phyloP scores from a whole-genome alignment of 495 filamentous ascomycete species.

The Zalerion maritima region DNA sequence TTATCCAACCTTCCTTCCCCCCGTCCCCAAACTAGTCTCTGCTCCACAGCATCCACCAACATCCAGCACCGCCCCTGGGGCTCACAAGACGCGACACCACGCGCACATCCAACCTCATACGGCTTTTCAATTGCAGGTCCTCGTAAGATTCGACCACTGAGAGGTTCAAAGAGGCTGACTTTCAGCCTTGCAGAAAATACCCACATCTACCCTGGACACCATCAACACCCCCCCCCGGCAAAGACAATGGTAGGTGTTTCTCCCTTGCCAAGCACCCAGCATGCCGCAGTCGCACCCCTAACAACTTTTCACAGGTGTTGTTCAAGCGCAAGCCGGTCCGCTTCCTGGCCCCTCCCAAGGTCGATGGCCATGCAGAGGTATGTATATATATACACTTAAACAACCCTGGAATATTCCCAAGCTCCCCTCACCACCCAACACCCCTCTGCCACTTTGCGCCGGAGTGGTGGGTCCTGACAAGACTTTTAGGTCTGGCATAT shows the following conservation, averaged over 20 bases:
- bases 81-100: slow-evolving; percentile 7
- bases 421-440: no score
- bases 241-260: slow-evolving; percentile 12
- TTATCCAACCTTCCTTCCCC: slow-evolving; percentile 14
- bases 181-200: slow-evolving; percentile 24
- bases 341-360: slow-evolving; percentile 53
- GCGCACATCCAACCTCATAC: slow-evolving; percentile 3
- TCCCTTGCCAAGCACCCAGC: neutral
- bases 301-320: slow-evolving; percentile 49
- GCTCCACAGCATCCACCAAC: slow-evolving; percentile 13
- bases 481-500: slow-evolving; percentile 80
- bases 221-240: slow-evolving; percentile 12
- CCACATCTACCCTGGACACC: slow-evolving; percentile 9
- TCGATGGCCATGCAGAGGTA: slow-evolving; percentile 73
- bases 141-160: slow-evolving; percentile 5
- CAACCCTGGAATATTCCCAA: neutral
- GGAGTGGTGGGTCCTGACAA: no score
- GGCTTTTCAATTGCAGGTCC: slow-evolving; percentile 2
- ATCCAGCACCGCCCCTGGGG: slow-evolving; percentile 2
- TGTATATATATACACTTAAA: slow-evolving; percentile 12
- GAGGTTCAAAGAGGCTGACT: slow-evolving; percentile 20
- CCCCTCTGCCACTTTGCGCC: no score
- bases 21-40: slow-evolving; percentile 7
- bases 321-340: slow-evolving; percentile 95
- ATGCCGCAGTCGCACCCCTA: slow-evolving; percentile 4